These are phyloP conservation scores for Aquilaria agallochum DNA, from an alignment of 441 rosid genomes.

Conservation along the genomic window DNA sequence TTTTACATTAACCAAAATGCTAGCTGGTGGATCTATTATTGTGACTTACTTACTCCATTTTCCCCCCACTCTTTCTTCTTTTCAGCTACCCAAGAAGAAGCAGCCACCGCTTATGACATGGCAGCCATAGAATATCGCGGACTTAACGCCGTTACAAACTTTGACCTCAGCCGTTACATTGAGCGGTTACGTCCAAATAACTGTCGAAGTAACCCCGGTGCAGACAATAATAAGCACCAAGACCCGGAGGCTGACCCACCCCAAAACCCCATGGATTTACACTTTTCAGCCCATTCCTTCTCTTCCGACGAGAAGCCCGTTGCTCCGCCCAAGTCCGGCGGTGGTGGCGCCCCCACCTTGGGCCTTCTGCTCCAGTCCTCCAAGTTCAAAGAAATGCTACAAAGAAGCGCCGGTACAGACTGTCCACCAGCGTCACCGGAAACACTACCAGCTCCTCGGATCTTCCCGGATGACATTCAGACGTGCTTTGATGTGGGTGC, in stretches of 20 bases:
- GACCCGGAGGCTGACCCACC: conserved; percentile 5
- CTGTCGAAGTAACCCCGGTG: conserved; percentile 10
- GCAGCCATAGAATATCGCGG: conserved; percentile 68
- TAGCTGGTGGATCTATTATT: no score
- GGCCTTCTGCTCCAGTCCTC: conserved; percentile 54
- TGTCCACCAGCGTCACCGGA: conserved; percentile 25
- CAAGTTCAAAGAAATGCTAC: conserved; percentile 60
- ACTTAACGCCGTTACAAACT: conserved; percentile 60
- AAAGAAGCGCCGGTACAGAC: conserved; percentile 40
- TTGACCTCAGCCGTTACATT: conserved; percentile 53
- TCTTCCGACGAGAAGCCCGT: neutral
- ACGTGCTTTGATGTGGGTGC: conserved; percentile 53
- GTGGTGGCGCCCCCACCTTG: conserved; percentile 41
- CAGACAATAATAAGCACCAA: conserved; percentile 19
- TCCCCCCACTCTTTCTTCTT: neutral
- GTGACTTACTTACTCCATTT: no score
- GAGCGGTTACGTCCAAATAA: conserved; percentile 35
- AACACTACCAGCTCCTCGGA: conserved; percentile 31
- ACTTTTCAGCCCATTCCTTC: conserved; percentile 17
- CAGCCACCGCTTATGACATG: conserved; percentile 60
- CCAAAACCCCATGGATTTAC: conserved; percentile 9
- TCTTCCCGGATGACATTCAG: conserved; percentile 71
- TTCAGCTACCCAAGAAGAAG: conserved; percentile 68
- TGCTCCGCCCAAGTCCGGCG: neutral
- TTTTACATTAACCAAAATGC: no score